phyloP scores from a whole-genome alignment of 495 filamentous ascomycete genomes.

The Talaromyces stipitatus region DNA sequence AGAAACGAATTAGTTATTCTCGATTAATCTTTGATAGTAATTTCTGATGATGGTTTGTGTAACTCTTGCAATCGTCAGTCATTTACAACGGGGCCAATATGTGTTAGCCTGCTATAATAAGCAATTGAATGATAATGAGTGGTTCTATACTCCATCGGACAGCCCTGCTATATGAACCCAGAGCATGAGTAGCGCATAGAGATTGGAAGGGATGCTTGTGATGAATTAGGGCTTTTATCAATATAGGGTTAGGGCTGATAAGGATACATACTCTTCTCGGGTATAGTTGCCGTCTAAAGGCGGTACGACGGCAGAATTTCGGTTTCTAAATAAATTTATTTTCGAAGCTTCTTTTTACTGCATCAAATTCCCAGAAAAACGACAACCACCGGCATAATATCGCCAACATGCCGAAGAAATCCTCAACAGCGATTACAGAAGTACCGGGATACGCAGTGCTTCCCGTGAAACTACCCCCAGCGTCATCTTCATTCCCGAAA shows the following conservation, averaged over 20 bases:
- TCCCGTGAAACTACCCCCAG: slow-evolving; percentile 51
- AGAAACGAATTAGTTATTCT: neutral
- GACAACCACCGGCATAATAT: neutral
- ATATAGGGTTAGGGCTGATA: neutral
- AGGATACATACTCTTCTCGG: neutral
- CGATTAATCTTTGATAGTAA: neutral
- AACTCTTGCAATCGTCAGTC: neutral
- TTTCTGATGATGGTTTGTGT: neutral
- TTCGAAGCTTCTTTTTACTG: neutral
- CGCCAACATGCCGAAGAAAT: slow-evolving; percentile 29
- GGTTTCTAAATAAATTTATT: slow-evolving; percentile 1
- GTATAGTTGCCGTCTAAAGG: neutral
- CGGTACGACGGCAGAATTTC: neutral
- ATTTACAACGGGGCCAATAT: neutral
- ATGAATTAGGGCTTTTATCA: too few relatives aligned
- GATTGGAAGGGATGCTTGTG: too few relatives aligned
- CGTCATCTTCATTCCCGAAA: slow-evolving; percentile 42
- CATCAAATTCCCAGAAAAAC: neutral
- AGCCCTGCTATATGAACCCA: too few relatives aligned
- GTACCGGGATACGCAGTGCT: slow-evolving; percentile 42
- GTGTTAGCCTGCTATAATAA: neutral
- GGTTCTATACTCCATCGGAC: too few relatives aligned
- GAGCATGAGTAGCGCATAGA: too few relatives aligned
- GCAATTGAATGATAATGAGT: neutral
- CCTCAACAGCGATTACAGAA: slow-evolving; percentile 15